A percentile compares a stretch with the other conserved stretches of the same genome.
phyloP scores from a whole-genome alignment of 306 rosid species.

The Dalbergia cultrata region DNA sequence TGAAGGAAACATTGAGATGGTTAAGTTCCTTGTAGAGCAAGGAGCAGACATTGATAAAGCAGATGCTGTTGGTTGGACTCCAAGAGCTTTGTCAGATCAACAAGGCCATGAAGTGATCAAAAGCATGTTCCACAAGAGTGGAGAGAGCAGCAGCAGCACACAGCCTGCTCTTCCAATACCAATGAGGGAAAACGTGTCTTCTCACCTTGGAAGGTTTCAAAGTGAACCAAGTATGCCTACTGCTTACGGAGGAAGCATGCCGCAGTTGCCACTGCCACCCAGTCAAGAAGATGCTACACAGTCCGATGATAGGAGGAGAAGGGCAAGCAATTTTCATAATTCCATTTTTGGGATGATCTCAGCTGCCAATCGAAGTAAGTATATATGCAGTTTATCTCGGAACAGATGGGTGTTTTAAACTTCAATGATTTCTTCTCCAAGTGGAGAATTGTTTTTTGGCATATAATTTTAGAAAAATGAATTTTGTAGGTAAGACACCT shows the following conservation, averaged over 20 bases:
- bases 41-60: constrained; percentile 61
- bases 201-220: constrained; percentile 43
- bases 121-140: constrained; percentile 45
- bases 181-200: background rate
- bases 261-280: background rate
- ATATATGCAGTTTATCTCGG: background rate
- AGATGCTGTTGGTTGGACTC: constrained; percentile 69
- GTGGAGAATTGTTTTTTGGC: background rate
- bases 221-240: constrained; percentile 52
- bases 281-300: constrained; percentile 33
- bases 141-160: constrained; percentile 22
- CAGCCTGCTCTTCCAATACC: background rate
- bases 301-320: constrained; percentile 47
- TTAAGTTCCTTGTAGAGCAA: constrained; percentile 59
- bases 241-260: constrained; percentile 37
- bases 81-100: constrained; percentile 64
- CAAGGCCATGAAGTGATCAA: constrained; percentile 64
- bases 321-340: constrained; percentile 53
- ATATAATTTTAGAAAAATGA: no score
- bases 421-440: background rate
- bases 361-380: constrained; percentile 58
- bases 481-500: no score
- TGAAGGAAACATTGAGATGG: constrained; percentile 63
- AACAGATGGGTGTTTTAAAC: background rate
- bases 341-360: constrained; percentile 74